Evolutionary conservation across 2,329 filamentous ascomycete genomes (phyloP).

Genomic region (Colletotrichum incanum): DNA sequence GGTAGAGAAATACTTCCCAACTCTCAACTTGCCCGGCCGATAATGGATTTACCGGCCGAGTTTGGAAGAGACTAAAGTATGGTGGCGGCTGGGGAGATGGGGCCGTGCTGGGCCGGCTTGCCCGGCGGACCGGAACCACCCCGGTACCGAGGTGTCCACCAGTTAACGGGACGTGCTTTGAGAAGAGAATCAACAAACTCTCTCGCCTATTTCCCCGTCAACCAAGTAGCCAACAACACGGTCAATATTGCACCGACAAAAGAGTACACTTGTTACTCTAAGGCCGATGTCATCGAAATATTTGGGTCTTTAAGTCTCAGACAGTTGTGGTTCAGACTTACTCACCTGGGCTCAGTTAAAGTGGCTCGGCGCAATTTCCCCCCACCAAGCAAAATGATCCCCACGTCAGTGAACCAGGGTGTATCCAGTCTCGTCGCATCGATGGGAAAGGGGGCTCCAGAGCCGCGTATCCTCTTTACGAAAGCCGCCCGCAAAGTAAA

Average conservation of each 20-base stretch:
- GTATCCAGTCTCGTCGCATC: conserved; percentile 18
- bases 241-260: not conserved
- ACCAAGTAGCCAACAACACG: not conserved
- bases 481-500: conserved; percentile 20
- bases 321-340: conserved; percentile 17
- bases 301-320: not conserved
- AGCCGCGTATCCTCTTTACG: conserved; percentile 30
- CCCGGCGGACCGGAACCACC: not conserved
- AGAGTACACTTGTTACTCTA: not conserved
- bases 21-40: not conserved
- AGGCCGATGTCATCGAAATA: not conserved
- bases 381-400: conserved; percentile 29
- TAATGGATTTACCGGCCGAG: not conserved
- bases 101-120: not conserved
- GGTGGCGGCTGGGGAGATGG: not conserved
- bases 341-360: conserved; percentile 14
- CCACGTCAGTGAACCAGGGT: conserved; percentile 39
- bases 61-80: not conserved
- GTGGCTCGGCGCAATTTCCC: conserved; percentile 38
- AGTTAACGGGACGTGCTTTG: not conserved
- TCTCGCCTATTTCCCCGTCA: not conserved
- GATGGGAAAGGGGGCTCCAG: conserved; percentile 32
- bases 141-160: not conserved
- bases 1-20: not conserved
- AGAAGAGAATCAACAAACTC: not conserved